Evolutionary conservation across 257 asterid species (phyloP).

Genomic region (Cordia subcordata): DNA sequence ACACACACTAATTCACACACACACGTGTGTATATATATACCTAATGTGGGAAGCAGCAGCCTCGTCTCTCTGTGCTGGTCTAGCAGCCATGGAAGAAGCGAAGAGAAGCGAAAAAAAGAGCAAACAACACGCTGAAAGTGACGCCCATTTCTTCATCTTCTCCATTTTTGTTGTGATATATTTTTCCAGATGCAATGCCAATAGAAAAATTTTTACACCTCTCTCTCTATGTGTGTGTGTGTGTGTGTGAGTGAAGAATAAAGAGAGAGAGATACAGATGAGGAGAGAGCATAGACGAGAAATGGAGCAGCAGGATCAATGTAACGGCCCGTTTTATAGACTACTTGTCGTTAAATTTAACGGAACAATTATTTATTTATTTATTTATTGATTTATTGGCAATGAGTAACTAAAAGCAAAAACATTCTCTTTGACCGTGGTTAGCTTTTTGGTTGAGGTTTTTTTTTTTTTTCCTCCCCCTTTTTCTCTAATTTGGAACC

Average conservation of each 20-base stretch:
- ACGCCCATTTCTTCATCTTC: conserved; percentile 34
- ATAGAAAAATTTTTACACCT: conserved; percentile 9
- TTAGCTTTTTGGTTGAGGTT: conserved; percentile 12
- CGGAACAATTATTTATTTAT: not conserved
- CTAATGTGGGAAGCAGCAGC: conserved; percentile 31
- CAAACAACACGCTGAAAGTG: conserved; percentile 31
- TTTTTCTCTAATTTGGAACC: too few relatives aligned
- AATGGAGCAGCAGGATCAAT: not conserved
- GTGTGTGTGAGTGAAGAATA: not conserved
- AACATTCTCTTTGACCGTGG: conserved; percentile 22
- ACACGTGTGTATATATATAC: conserved; percentile 13
- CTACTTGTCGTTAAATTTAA: not conserved
- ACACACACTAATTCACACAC: not conserved
- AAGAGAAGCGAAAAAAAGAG: conserved; percentile 35
- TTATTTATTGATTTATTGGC: too few relatives aligned
- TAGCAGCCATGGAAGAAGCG: conserved; percentile 33
- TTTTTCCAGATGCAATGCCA: not conserved
- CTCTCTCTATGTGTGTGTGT: not conserved
- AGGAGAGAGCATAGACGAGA: not conserved
- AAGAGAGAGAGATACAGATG: not conserved
- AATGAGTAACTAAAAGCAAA: too few relatives aligned
- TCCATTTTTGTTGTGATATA: conserved; percentile 21
- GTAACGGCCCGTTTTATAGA: conserved; percentile 5
- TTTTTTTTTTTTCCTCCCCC: too few relatives aligned
- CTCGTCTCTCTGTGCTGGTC: conserved; percentile 19